Percentiles rank a stretch among this genome's conserved stretches.
Conservation (phyloP, 2,329 filamentous ascomycete genomes). For the Ascochyta koolunga region DNA sequence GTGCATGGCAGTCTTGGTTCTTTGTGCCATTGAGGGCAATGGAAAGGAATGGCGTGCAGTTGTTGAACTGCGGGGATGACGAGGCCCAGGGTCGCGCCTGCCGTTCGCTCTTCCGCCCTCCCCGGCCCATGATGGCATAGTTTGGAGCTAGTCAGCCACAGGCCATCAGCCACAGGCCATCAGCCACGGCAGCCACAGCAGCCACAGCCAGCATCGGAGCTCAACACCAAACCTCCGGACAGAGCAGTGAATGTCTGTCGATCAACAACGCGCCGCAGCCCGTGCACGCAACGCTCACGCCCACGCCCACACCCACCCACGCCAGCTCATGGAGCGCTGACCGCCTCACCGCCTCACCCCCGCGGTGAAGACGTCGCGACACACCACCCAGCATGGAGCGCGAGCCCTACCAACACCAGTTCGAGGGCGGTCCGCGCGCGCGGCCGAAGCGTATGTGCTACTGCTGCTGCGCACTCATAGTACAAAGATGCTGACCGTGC, state of each 20-base stretch:
- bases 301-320: too few species aligned
- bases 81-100: too few species aligned
- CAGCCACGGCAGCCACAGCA: background rate
- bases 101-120: background rate
- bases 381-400: conserved; percentile 39
- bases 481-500: conserved; percentile 1
- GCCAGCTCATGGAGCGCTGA: conserved; percentile 7
- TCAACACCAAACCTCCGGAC: background rate
- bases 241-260: background rate
- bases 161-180: background rate
- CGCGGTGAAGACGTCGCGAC: conserved; percentile 1
- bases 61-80: conserved; percentile 14
- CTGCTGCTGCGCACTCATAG: background rate
- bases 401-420: conserved; percentile 44
- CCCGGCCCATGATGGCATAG: background rate
- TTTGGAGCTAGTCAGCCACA: background rate
- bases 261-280: too few species aligned
- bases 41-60: background rate
- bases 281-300: too few species aligned
- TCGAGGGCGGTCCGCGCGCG: conserved; percentile 41
- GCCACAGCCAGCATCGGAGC: background rate
- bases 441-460: conserved; percentile 42
- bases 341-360: background rate
- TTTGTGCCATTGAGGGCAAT: too few species aligned
- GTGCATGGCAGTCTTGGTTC: conserved; percentile 20